Base-by-base conservation (phyloP, 768 basidiomycete species). In the Mycena amicta region DNA sequence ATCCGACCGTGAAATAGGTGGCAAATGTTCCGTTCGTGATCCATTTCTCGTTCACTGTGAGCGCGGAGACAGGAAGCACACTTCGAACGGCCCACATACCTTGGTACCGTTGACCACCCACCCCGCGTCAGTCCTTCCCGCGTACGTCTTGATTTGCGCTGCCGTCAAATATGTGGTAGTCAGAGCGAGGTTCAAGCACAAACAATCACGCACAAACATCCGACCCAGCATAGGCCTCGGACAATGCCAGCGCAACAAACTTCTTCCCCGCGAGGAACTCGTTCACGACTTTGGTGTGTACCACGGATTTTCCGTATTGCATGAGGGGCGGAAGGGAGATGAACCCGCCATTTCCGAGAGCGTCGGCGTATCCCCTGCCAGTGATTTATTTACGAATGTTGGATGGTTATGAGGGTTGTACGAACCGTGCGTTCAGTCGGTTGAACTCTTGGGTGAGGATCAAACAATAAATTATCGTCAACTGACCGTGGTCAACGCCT, bases 261-360 rank as follows among this genome's bases (percentile, higher is more conserved):
- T 45, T 45, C 43, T 45, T 23, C 43, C 43, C 43, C 15, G 13
- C 12, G 22, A 45, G 20, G 43, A 15, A 45, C 43, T 45, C 43
- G 13, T 23, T 45, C 43, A 23, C 22, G 22, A 45, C 20, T 23
- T 45, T 45, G 22, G 6, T n/a, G 13, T n/a, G 43, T n/a, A 45
- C 5, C 43, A n/a, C 43, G 43, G 43, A n/a, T n/a, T 13, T 45
- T 6, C 13, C 43, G 22, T 45, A 95, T 74, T 94, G 92, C 11
- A 37, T 8, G 33, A 37, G 8, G 33, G 33, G 33, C 33, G 33
- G 33, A 18, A 37, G 33, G 33, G 91, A 58, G 53, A 64, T 64
- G 66, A 94, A 93, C 65, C 92, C 87, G 52, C 84, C 84, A 23
- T 92, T 92, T 27, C 82, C 82, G 70, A 11, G 11, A 18, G 11